Percentiles rank a stretch among this genome's conserved stretches.
Evolutionary conservation across 768 basidiomycete species (phyloP).

Genomic region (Terana coerulea): DNA sequence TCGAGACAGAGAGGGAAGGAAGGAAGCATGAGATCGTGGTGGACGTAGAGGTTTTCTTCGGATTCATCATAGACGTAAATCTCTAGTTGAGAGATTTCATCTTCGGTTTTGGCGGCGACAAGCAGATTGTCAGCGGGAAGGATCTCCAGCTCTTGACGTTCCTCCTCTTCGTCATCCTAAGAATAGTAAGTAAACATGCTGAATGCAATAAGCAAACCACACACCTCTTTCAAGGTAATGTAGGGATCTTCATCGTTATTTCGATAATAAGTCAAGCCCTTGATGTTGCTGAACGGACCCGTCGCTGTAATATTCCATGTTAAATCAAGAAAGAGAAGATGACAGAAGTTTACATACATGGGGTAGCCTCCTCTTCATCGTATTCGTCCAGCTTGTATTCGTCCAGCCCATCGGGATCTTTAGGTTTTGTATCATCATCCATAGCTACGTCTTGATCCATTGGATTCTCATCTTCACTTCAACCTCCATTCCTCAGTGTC

Average conservation of each 20-base stretch:
- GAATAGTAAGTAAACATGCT: conserved; percentile 6
- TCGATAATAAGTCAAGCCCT: conserved; percentile 88
- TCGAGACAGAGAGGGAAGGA: conserved; percentile 98
- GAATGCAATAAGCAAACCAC: conserved; percentile 20
- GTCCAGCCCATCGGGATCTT: conserved; percentile 63
- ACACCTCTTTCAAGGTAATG: conserved; percentile 90
- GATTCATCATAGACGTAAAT: conserved; percentile 94
- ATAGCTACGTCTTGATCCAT: conserved; percentile 52
- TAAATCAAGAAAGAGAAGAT: neutral
- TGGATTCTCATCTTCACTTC: conserved; percentile 48
- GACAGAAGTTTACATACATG: conserved; percentile 23
- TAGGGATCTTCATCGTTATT: conserved; percentile 95
- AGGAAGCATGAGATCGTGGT: conserved; percentile 97
- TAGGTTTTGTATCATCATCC: conserved; percentile 35
- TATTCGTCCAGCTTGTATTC: conserved; percentile 91
- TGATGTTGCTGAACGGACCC: conserved; percentile 93
- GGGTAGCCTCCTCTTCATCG: conserved; percentile 65
- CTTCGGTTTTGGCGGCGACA: conserved; percentile 91
- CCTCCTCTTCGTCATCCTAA: conserved; percentile 73
- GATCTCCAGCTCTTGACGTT: conserved; percentile 87
- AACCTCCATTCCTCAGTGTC: conserved; percentile 30
- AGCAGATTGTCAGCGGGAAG: conserved; percentile 89
- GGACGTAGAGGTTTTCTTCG: conserved; percentile 88
- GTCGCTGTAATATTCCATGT: conserved; percentile 35
- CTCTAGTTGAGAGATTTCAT: conserved; percentile 94